These are phyloP conservation scores for Kwoniella newhampshirensis DNA, from an alignment of 768 basidiomycete genomes.

Conservation along the genomic window DNA sequence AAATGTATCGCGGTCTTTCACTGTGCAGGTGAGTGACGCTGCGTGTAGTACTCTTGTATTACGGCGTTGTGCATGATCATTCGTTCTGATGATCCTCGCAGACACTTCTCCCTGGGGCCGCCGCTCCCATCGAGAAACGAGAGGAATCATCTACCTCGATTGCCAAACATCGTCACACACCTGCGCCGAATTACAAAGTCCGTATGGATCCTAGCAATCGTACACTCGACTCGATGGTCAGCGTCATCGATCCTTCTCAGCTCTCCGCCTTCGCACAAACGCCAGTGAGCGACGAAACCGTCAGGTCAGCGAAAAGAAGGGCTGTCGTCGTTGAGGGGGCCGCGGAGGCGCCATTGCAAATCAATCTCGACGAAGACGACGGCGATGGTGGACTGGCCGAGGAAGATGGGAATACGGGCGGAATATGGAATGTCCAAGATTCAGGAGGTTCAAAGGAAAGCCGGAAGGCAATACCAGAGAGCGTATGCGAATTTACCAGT, in stretches of 20 bases:
- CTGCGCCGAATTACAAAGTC: conserved; percentile 79
- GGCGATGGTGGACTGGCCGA: conserved; percentile 19
- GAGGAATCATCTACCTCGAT: conserved; percentile 17
- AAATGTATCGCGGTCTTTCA: conserved; percentile 55
- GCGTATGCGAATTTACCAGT: conserved; percentile 73
- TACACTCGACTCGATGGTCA: conserved; percentile 94
- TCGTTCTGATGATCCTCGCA: conserved; percentile 14
- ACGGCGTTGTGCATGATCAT: conserved; percentile 2
- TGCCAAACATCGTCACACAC: conserved; percentile 18
- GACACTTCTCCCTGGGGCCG: conserved; percentile 50
- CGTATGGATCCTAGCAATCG: conserved; percentile 82
- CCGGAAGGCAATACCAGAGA: conserved; percentile 62
- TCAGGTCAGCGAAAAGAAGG: conserved; percentile 27
- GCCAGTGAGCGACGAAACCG: conserved; percentile 3
- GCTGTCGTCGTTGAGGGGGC: conserved; percentile 15
- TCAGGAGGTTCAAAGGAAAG: conserved; percentile 11
- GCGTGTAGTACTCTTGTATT: background rate
- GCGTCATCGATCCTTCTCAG: conserved; percentile 62
- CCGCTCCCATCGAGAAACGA: conserved; percentile 24
- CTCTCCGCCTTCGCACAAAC: conserved; percentile 25
- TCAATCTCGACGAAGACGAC: conserved; percentile 61
- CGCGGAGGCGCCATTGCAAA: conserved; percentile 46
- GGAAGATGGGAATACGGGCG: conserved; percentile 54
- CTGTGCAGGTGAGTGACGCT: conserved; percentile 53
- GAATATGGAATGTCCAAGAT: conserved; percentile 11